These are phyloP conservation scores for Cenchrus fungigraminus DNA, from an alignment of 176 grass and related monocot genomes.

Conservation along the genomic window DNA sequence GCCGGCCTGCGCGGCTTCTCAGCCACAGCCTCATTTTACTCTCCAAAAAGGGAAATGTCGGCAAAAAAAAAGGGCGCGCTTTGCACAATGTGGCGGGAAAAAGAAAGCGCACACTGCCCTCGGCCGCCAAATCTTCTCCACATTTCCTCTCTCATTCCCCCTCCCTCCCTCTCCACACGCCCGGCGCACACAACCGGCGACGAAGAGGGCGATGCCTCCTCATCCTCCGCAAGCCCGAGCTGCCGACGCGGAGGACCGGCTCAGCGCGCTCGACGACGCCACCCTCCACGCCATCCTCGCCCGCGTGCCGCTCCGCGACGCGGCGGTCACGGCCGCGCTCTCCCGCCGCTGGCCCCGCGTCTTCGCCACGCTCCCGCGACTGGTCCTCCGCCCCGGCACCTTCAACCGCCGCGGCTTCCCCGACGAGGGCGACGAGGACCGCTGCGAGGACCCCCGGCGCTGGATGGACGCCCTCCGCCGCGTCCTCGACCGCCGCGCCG, in stretches of 20 bases:
- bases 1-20: background rate
- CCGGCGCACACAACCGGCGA: background rate
- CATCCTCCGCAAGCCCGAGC: background rate
- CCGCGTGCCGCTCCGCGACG: conserved; percentile 28
- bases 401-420: conserved; percentile 34
- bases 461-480: conserved; percentile 2
- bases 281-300: conserved; percentile 31
- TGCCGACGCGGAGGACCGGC: background rate
- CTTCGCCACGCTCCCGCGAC: conserved; percentile 34
- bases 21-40: background rate
- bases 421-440: conserved; percentile 9
- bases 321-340: conserved; percentile 13
- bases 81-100: conserved; percentile 32
- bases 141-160: background rate
- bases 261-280: conserved; percentile 29
- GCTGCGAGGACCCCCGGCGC: background rate
- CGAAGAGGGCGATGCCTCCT: background rate
- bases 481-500: conserved; percentile 5
- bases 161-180: background rate
- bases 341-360: conserved; percentile 32
- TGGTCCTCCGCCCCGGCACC: background rate
- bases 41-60: background rate
- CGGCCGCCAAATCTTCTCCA: background rate
- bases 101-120: background rate
- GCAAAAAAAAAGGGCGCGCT: background rate